Base-by-base conservation (phyloP, 306 rosid species). In the Quercus suber region DNA sequence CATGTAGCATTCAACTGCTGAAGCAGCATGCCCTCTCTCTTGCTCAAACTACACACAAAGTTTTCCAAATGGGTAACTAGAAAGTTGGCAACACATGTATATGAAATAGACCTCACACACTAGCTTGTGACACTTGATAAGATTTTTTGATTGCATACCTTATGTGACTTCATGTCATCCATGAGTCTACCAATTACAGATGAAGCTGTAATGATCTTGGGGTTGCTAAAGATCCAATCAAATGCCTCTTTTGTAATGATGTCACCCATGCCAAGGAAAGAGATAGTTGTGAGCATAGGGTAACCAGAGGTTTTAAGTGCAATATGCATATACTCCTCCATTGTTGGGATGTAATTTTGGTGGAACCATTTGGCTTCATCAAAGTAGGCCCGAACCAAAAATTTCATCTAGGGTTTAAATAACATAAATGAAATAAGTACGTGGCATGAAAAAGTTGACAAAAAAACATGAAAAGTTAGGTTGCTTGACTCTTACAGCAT, bases 341-440 rank as follows among this genome's bases (percentile, higher is more conserved):
- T 59, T 17, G 79, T 80, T 65, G 92, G 89, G 6, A 69, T 64
- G 59, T 80, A 80, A 1, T 73, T 76, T 18, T 81, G 59, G 25
- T 74, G 41, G 33, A 84, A 59, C 87, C 86, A 89, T 69, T 55
- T 58, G 9, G 85, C 73, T 79, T 89, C 89, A 27, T 83, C 11
- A 51, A 79, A 55, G 72, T 69, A 79, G 0, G 74, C 77, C 23
- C 60, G 23, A 45, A 65, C 81, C 11, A 27, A 9, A 49, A 10
- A 30, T 45, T 70, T 83, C 73, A 75, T 75, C 76, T 81, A 55
- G 7, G 9, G 2, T 14, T 37, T 7, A 8, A 20, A n/a, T 1
- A 37, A 37, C 45, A 37, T 37, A 37, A 37, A 1, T 7, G 10
- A 37, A 37, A 37, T 7, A 37, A 37, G 45, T 7, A 37, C 45